Base-by-base conservation (phyloP, 176 grass and related monocot genomes). In the Ananas comosus region DNA sequence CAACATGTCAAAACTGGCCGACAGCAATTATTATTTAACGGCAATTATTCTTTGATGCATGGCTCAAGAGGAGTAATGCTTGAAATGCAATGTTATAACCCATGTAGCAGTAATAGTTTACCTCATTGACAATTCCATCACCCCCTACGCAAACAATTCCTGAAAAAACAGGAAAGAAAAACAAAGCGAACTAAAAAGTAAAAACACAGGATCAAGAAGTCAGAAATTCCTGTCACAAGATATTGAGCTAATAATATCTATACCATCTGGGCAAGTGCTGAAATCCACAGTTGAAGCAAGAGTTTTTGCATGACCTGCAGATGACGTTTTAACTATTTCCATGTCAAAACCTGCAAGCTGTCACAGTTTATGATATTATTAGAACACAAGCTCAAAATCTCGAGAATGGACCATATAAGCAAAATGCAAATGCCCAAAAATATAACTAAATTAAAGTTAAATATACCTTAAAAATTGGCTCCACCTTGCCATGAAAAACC, bases 101-200 rank as follows among this genome's bases (percentile, higher is more conserved):
- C 33, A 42, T 6, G 1, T 42, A 42, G 33, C 33, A 42, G 33
- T 4, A 42, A 42, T 42, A 76, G 74, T 80, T 79, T 68, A 97
- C 93, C 94, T 99, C 94, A 70, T 99, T 99, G 48, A 99, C 87
- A 83, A 99, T 90, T 74, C 94, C 94, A 83, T 99, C 94, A 70
- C 89, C 94, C 74, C 94, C 94, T 51, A 99, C 78, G 59, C 94
- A 99, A 65, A 99, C 87, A 23, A 99, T 88, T 73, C 94, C 94
- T 99, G 52, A 49, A 83, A 83, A 64, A 75, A 70, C n/a, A 51
- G 65, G 24, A 54, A 67, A 66, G 23, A 33, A 10, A 68, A 67
- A 64, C 33, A 70, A 21, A 57, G 65, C 24, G 47, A 67, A 66
- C 13, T 33, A 10, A 68, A 67, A 64, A 61, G 50, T 68, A 66